Evolutionary conservation across 805 yeast species (phyloP), one percentile per base, ranked within the genome.

Genomic region (Candida piceae): DNA sequence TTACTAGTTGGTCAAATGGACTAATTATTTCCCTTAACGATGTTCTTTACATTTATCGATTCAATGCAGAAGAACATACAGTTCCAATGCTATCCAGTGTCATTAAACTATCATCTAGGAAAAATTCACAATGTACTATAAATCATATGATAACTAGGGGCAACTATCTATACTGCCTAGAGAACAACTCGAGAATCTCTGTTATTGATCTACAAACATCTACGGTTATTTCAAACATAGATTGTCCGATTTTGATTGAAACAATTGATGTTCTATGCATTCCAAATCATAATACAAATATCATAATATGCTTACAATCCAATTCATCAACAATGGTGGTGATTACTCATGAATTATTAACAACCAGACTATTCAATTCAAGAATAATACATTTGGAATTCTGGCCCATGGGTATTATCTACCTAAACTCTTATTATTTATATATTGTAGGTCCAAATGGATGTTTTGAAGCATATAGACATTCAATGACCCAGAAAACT

Each of bases 341-440:
- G 3, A 26, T 42, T 4, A 34, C 42, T 2, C 46, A 42, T 18
- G 25, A 28, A 11, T 19, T 9, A 4, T 4, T 27, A 16, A 23
- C 29, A 2, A 32, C 24, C 10, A 34, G 13, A 11, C 15, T 38
- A 6, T 8, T 6, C 12, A 29, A 23, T 29, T 38, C 51, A 10
- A n/a, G 36, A 8, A 29, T 44, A 4, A 37, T 38, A 2, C 36
- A 48, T 31, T 35, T 57, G 2, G 40, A 44, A 4, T 55, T 50
- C 36, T 46, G 57, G 49, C 51, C 62, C 4, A 35, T 34, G 13
- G 55, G 58, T 5, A 40, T 43, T 9, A 38, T 53, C 23, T 29
- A 34, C 12, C 25, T 53, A 15, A 46, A 44, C 26, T 41, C 52
- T 21, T 39, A 40, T 27, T 50, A 46, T 26, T 12, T 49, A 7